phyloP scores from a whole-genome alignment of 23 red algal genomes.

The Chondrus crispus region DNA sequence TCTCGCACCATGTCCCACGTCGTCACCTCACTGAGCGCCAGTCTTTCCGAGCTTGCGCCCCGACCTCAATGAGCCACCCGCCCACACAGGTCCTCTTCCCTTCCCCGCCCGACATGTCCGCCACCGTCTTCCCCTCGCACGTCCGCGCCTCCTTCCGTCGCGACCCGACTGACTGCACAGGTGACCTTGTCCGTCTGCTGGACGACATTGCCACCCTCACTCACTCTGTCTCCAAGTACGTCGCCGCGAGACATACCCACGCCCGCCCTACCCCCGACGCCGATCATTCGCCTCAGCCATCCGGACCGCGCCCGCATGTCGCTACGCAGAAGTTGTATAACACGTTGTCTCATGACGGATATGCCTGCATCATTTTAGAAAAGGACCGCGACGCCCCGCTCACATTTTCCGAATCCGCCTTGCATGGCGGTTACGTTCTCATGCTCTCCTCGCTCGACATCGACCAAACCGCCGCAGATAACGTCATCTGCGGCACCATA shows the following conservation, averaged over 20 bases:
- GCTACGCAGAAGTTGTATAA: slow-evolving; percentile 66
- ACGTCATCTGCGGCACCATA: slow-evolving; percentile 64
- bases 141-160: slow-evolving; percentile 56
- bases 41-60: no score
- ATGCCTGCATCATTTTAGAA: slow-evolving; percentile 83
- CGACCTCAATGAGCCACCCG: no score
- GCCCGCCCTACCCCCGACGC: neutral
- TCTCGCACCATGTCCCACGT: no score
- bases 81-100: no score
- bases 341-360: slow-evolving; percentile 86
- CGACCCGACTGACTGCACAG: slow-evolving; percentile 35
- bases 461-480: slow-evolving; percentile 21
- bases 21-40: no score
- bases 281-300: no score
- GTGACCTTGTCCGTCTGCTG: slow-evolving; percentile 77
- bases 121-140: slow-evolving; percentile 70
- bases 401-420: slow-evolving; percentile 59
- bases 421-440: slow-evolving; percentile 75
- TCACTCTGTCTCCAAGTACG: slow-evolving; percentile 69
- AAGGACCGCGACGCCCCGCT: slow-evolving; percentile 31
- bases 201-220: slow-evolving; percentile 83
- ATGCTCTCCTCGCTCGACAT: slow-evolving; percentile 67
- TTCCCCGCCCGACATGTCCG: neutral
- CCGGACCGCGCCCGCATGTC: no score
- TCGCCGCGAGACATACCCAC: neutral